Evolutionary conservation across 805 yeast species (phyloP), one percentile per base, ranked within the genome.

Genomic region (Priceomyces fermenticarens): DNA sequence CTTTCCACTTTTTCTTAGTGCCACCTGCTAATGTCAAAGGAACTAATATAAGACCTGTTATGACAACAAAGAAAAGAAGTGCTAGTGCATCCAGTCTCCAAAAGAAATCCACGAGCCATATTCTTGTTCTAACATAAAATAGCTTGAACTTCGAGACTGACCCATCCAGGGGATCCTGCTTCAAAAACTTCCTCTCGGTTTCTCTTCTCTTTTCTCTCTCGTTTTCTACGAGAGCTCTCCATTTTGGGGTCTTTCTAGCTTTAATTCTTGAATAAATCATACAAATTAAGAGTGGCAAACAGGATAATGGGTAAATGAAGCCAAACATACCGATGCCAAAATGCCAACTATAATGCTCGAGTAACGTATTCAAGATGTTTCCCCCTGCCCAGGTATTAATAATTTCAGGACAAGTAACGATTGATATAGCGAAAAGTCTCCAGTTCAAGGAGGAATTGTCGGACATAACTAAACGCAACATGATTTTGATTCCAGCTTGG

Each of bases 1-100:
- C 65, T 39, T 64, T 54, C 95, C 95, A 86, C 38, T 70, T 67
- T 2, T 64, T 48, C 1, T 53, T 35, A 28, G 62, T 55, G 46
- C 89, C 89, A 47, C 88, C 90, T 9, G 89, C 90, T 25, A 86
- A 60, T 10, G 93, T 85, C 48, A 86, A 70, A 15, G 95, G 93
- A 15, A 79, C 81, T 44, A 86, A 67, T 34, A 86, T 67, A 49
- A 83, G 75, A 32, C 87, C 88, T 15, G 85, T 65, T 2, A 73
- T 70, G 17, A 75, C 74, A 39, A 77, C 68, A 50, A 84, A 55
- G 14, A 83, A 59, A 13, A 81, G 51, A 28, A 81, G 61, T 33
- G 93, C 95, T 40, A 81, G 57, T 10, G 81, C 60, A 56, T 86
- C 95, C 34, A 83, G 54, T 52, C 76, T 73, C 85, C 86, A 81